phyloP scores from a whole-genome alignment of 371 early-diverging fungal species.

The Scutellospora calospora region DNA sequence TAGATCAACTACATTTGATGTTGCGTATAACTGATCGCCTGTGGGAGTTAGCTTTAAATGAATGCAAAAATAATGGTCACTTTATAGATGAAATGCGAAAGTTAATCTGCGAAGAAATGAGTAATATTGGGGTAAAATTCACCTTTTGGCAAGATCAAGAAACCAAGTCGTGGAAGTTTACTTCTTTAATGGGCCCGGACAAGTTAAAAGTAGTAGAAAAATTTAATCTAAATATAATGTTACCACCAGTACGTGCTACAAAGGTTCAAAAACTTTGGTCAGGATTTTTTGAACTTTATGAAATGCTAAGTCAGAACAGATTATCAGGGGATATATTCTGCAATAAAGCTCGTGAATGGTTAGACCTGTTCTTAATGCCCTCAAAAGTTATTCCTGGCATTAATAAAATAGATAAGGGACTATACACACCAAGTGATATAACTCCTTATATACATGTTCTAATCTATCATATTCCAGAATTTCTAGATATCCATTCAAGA shows the following conservation, averaged over 20 bases:
- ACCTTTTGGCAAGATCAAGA: not conserved
- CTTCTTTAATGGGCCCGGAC: not conserved
- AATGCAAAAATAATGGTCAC: not conserved
- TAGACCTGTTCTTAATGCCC: not conserved
- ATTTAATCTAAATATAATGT: not conserved
- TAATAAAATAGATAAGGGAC: not conserved
- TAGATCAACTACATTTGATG: not conserved
- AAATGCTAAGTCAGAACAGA: not conserved
- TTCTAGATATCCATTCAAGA: not conserved
- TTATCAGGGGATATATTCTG: not conserved
- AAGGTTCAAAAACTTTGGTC: not conserved
- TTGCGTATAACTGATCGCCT: not conserved
- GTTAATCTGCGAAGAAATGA: not conserved
- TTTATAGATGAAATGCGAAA: not conserved
- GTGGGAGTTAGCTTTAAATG: not conserved
- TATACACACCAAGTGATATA: not conserved
- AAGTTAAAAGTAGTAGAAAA: not conserved
- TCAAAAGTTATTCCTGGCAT: not conserved
- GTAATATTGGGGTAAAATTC: not conserved
- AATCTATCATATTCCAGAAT: not conserved
- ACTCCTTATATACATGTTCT: conserved; percentile 19
- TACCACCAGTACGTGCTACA: not conserved
- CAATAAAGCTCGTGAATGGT: not conserved
- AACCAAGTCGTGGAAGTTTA: not conserved
- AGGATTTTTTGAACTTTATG: too few species aligned